Evolutionary conservation across 2,329 filamentous ascomycete genomes (phyloP).

Genomic region (Fusarium annulatum): DNA sequence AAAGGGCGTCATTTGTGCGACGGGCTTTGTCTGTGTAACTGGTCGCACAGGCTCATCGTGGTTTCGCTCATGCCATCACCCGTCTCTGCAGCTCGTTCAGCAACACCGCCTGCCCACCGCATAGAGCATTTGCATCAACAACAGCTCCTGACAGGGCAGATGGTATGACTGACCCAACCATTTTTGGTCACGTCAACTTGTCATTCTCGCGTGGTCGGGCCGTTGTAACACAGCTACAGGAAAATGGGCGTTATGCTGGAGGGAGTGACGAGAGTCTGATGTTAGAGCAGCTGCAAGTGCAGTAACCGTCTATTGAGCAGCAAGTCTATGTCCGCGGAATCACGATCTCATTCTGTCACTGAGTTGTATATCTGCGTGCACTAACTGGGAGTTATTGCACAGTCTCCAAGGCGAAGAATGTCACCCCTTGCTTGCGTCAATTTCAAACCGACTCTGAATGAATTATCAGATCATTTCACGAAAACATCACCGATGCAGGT

Average conservation of each 20-base stretch:
- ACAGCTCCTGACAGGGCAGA: neutral
- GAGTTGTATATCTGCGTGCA: neutral
- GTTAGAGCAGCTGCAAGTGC: neutral
- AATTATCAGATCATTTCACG: conserved; percentile 30
- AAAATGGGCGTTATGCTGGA: neutral
- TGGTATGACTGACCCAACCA: neutral
- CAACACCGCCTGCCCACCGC: neutral
- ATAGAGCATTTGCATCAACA: neutral
- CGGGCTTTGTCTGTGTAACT: conserved; percentile 7
- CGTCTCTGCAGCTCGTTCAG: conserved; percentile 23
- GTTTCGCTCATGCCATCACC: conserved; percentile 37
- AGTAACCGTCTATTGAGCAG: neutral
- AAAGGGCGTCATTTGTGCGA: conserved; percentile 11
- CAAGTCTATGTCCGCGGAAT: neutral
- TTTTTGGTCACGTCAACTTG: neutral
- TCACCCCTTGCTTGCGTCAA: neutral
- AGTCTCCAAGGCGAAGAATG: neutral
- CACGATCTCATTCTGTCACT: neutral
- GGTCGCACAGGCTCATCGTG: conserved; percentile 32
- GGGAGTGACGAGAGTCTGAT: neutral
- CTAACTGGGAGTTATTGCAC: neutral
- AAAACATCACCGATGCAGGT: conserved; percentile 31
- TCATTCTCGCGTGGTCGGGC: conserved; percentile 3
- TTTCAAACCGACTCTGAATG: conserved; percentile 18
- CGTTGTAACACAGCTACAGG: neutral